Evolutionary conservation across 306 rosid species (phyloP).

Genomic region (Rosa persica): DNA sequence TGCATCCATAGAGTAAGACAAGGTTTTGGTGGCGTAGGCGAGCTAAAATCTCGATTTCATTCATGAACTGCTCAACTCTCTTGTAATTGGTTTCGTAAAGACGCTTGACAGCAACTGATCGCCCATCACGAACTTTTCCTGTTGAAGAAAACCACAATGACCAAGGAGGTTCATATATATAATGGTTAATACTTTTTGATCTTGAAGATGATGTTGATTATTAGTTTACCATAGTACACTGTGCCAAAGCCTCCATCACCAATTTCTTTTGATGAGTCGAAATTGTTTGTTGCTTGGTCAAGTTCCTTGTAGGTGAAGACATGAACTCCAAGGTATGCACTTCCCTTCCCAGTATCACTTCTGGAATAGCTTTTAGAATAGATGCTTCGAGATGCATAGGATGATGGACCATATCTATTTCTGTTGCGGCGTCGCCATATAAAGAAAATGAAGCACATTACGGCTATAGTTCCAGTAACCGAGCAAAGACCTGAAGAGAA

Average conservation of each 20-base stretch:
- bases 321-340: slow-evolving; percentile 43
- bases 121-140: slow-evolving; percentile 74
- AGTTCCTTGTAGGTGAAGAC: slow-evolving; percentile 63
- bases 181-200: neutral
- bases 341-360: slow-evolving; percentile 50
- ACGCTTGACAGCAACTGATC: slow-evolving; percentile 80
- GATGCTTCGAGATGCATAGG: slow-evolving; percentile 34
- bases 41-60: slow-evolving; percentile 63
- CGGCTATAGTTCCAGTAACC: neutral
- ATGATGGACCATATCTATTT: slow-evolving; percentile 29
- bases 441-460: neutral
- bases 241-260: slow-evolving; percentile 94
- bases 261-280: slow-evolving; percentile 58
- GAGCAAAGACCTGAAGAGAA: slow-evolving; percentile 28
- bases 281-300: slow-evolving; percentile 62
- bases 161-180: neutral
- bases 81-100: slow-evolving; percentile 70
- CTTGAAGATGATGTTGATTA: neutral
- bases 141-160: neutral
- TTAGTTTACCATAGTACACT: slow-evolving; percentile 64
- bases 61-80: slow-evolving; percentile 81
- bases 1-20: slow-evolving; percentile 79
- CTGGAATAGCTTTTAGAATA: slow-evolving; percentile 35
- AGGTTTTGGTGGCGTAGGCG: slow-evolving; percentile 63
- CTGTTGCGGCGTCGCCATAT: slow-evolving; percentile 25